Conservation (phyloP, 306 rosid genomes). For the Trifolium fragiferum region DNA sequence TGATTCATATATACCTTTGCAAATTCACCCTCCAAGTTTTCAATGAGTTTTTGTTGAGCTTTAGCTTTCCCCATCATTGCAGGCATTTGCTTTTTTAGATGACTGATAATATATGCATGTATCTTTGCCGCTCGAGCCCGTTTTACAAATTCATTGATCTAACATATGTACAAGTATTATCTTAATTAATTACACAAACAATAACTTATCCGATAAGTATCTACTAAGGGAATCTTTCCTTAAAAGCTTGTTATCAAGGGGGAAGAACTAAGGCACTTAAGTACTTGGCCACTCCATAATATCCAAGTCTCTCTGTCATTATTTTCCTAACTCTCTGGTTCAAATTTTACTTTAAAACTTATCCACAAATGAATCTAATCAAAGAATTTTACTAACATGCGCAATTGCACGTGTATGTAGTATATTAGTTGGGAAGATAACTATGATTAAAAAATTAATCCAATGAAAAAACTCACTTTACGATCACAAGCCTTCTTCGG, state of each 20-base stretch:
- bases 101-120: conserved; percentile 91
- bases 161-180: neutral
- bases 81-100: conserved; percentile 91
- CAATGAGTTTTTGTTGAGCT: conserved; percentile 76
- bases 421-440: neutral
- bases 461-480: conserved; percentile 58
- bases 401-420: neutral
- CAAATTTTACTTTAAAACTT: no score
- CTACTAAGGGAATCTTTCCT: no score
- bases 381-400: no score
- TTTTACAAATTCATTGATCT: conserved; percentile 97
- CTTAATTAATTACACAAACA: neutral
- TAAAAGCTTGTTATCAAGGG: no score
- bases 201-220: no score
- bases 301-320: no score
- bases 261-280: no score
- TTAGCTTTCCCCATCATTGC: conserved; percentile 86
- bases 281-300: no score
- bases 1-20: conserved; percentile 62
- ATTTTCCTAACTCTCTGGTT: no score
- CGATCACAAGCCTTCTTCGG: conserved; percentile 97
- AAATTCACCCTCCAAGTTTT: conserved; percentile 76
- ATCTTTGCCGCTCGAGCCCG: conserved; percentile 90
- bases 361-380: no score
- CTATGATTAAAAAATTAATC: neutral